phyloP scores from a whole-genome alignment of 768 basidiomycete genomes.

The Kwoniella dejecticola region DNA sequence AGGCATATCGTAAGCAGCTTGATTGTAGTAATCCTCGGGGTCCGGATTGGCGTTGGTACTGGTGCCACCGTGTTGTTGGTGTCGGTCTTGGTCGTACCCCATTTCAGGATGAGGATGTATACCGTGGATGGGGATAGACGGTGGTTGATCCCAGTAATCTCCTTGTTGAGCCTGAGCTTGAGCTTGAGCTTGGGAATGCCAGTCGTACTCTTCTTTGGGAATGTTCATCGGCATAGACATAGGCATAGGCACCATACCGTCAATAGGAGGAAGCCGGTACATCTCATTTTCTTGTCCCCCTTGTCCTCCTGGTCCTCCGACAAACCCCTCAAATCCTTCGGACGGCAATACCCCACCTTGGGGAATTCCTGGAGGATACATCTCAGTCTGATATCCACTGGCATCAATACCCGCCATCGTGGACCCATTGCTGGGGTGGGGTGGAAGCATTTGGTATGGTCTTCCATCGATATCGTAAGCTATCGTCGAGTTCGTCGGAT shows the following conservation, averaged over 20 bases:
- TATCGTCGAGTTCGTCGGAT: too few relatives aligned
- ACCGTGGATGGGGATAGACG: neutral
- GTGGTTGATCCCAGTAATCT: constrained; percentile 19
- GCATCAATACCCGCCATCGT: neutral
- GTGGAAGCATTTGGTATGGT: constrained; percentile 15
- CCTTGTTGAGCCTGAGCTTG: too few relatives aligned
- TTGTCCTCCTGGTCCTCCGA: neutral
- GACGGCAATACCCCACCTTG: neutral
- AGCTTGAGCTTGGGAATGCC: constrained; percentile 5
- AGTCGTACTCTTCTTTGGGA: constrained; percentile 12
- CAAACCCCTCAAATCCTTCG: constrained; percentile 2
- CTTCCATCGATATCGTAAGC: constrained; percentile 37
- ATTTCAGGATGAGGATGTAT: neutral
- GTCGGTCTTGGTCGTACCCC: neutral
- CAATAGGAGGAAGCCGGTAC: constrained; percentile 43
- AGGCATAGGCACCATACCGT: constrained; percentile 18
- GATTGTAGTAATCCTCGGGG: constrained; percentile 15
- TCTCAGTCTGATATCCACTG: neutral
- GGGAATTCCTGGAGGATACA: constrained; percentile 7
- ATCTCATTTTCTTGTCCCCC: constrained; percentile 20
- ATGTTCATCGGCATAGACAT: too few relatives aligned
- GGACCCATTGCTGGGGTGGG: neutral
- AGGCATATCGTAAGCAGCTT: neutral
- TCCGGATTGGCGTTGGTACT: too few relatives aligned
- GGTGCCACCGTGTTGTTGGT: neutral